These are phyloP conservation scores for Eimeria brunetti DNA, from an alignment of 169 alveolate species.

Conservation along the genomic window DNA sequence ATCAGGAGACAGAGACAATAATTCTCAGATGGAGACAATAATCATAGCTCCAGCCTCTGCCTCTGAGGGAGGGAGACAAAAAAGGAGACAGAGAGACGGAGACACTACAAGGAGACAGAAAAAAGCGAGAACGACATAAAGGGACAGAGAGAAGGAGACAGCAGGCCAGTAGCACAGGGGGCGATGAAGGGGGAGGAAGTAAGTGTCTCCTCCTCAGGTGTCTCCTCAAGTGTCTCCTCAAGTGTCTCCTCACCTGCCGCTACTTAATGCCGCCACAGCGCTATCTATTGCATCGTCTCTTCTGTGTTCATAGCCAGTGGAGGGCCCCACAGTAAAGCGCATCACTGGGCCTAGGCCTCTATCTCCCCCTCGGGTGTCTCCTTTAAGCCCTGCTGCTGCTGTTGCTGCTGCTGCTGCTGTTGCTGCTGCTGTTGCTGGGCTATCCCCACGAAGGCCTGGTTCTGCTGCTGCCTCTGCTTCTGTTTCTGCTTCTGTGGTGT, in stretches of 20 bases:
- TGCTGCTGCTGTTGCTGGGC: not conserved
- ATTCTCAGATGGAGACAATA: too few species aligned
- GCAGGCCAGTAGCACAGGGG: too few species aligned
- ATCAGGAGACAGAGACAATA: not conserved
- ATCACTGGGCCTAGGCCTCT: constrained; percentile 16
- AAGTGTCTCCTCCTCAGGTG: too few species aligned
- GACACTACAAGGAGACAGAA: too few species aligned
- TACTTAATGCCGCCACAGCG: constrained; percentile 50
- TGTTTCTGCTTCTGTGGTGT: not conserved
- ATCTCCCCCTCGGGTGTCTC: not conserved
- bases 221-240: too few species aligned
- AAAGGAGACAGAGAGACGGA: too few species aligned
- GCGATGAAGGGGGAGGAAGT: too few species aligned
- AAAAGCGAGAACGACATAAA: too few species aligned
- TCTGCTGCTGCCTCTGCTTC: too few species aligned
- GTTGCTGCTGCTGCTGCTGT: not conserved
- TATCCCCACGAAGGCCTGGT: not conserved
- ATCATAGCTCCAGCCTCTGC: too few species aligned
- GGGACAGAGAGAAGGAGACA: too few species aligned
- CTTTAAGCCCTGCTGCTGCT: not conserved
- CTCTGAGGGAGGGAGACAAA: too few species aligned
- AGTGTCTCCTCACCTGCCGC: constrained; percentile 30
- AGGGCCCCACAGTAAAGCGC: constrained; percentile 54
- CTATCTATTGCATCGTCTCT: constrained; percentile 31
- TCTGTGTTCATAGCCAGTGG: constrained; percentile 6